Conservation (phyloP, 768 basidiomycete genomes). For the Lactarius quietus region DNA sequence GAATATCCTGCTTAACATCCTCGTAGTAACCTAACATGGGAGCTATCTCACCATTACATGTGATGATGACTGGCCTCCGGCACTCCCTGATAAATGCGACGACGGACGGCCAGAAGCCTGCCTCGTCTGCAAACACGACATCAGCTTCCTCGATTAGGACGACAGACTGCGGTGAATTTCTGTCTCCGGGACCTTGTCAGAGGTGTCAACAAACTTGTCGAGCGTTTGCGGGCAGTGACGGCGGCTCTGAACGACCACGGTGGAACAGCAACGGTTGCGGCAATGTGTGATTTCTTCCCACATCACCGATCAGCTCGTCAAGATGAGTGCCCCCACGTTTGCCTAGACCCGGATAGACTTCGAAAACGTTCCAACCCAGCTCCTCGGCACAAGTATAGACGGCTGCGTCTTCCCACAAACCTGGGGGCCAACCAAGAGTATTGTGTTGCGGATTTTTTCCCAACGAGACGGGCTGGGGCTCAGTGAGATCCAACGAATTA, state of each 20-base stretch:
- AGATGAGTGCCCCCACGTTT: slow-evolving; percentile 77
- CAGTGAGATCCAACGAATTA: slow-evolving; percentile 5
- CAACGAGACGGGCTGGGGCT: slow-evolving; percentile 32
- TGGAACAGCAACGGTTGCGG: slow-evolving; percentile 20
- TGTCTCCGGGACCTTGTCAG: not conserved
- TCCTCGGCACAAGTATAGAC: slow-evolving; percentile 94
- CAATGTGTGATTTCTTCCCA: slow-evolving; percentile 83
- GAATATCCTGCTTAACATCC: slow-evolving; percentile 12
- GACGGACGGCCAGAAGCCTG: slow-evolving; percentile 81
- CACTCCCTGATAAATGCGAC: slow-evolving; percentile 78
- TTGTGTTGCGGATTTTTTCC: slow-evolving; percentile 72
- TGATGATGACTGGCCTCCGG: slow-evolving; percentile 85
- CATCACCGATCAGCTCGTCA: slow-evolving; percentile 81
- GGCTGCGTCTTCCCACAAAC: slow-evolving; percentile 91
- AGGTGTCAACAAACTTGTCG: slow-evolving; percentile 1
- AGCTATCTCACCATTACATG: slow-evolving; percentile 83
- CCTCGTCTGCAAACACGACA: slow-evolving; percentile 83
- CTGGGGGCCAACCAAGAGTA: slow-evolving; percentile 76
- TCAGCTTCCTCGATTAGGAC: slow-evolving; percentile 96
- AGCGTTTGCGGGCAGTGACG: slow-evolving; percentile 10
- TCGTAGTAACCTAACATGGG: slow-evolving; percentile 14
- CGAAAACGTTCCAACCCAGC: slow-evolving; percentile 93
- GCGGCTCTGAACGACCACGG: slow-evolving; percentile 24
- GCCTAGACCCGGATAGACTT: slow-evolving; percentile 95
- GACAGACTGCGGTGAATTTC: slow-evolving; percentile 58